Evolutionary conservation across 352 stramenopile genomes (phyloP).

Genomic region (Phytophthora hibernalis): DNA sequence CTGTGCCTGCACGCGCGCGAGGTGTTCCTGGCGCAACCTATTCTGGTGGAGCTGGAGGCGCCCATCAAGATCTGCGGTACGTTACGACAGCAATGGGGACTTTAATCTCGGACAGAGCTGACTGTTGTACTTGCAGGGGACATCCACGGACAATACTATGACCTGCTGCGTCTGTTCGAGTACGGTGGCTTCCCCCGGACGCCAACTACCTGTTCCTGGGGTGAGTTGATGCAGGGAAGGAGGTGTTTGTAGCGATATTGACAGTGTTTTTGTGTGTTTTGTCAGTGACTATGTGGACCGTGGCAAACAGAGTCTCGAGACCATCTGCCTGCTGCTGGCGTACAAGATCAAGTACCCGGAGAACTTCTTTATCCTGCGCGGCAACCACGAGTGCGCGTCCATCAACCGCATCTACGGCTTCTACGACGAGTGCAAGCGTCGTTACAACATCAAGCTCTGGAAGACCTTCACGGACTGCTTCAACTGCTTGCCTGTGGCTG

Average conservation of each 20-base stretch:
- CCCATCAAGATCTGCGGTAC: slow-evolving; percentile 98
- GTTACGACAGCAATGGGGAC: slow-evolving; percentile 18
- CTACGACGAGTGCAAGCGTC: slow-evolving; percentile 98
- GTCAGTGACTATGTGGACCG: slow-evolving; percentile 94
- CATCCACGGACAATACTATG: slow-evolving; percentile 99
- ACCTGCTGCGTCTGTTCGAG: slow-evolving; percentile 98
- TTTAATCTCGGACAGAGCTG: not conserved
- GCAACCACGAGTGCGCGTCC: slow-evolving; percentile 98
- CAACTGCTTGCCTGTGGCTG: slow-evolving; percentile 97
- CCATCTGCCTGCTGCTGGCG: slow-evolving; percentile 96
- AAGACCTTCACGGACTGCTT: slow-evolving; percentile 98
- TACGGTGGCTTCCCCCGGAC: slow-evolving; percentile 90
- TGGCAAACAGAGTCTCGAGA: slow-evolving; percentile 97
- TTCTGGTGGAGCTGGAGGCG: slow-evolving; percentile 98
- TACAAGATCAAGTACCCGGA: slow-evolving; percentile 99
- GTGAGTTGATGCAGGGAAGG: no score
- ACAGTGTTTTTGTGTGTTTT: slow-evolving; percentile 67
- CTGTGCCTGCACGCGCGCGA: slow-evolving; percentile 97
- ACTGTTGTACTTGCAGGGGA: slow-evolving; percentile 75
- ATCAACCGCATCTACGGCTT: slow-evolving; percentile 99
- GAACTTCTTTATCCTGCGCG: slow-evolving; percentile 98
- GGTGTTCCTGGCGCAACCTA: slow-evolving; percentile 98
- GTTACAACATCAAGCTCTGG: slow-evolving; percentile 95
- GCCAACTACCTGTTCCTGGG: slow-evolving; percentile 76
- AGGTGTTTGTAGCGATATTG: no score